Base-by-base conservation (phyloP, 2,329 filamentous ascomycete genomes). In the Arthrobotrys musiformis region DNA sequence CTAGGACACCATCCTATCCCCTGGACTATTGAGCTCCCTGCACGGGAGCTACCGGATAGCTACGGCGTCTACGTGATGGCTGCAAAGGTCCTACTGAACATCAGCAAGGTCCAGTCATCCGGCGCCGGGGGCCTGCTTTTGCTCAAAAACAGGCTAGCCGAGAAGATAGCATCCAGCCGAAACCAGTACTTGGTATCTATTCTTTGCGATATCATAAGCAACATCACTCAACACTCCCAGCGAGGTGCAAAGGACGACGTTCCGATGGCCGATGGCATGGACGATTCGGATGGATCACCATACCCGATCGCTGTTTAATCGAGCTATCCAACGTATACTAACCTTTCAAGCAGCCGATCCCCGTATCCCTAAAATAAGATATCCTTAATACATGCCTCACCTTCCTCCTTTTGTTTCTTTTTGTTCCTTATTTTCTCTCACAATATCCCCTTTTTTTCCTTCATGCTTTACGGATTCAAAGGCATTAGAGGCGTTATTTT, bases 401-500 rank as follows among this genome's bases (percentile, higher is more conserved):
- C 19, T 11, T 19, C 7, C 8, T 50, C 48, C 44, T 22, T 33
- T 22, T 56, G 7, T 33, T 44, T 11, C 26, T 37, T 40, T 52
- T n/a, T 17, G 2, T 42, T n/a, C 42, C 15, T 70, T 8, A 15
- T 44, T 15, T 37, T 70, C n/a, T 37, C 30, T 33, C 6, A 13
- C 19, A 58, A 33, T 33, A 4, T 30, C 4, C 37, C 9, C 24
- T 48, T 48, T 15, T 48, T n/a, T 48, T 48, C 22, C 15, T 30
- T 24, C 26, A 48, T n/a, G 11, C 17, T 63, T 61, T 40, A 61
- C 40, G 26, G 54, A 44, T 62, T 30, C 56, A 62, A 40, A 44
- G 44, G 61, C 44, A 52, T 63, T 70, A 70, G 67, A 70, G 67
- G 67, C 67, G 67, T 70, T 70, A 19, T 44, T 64, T 9, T 48